Evolutionary conservation across 1,284 basidiomycete species (phyloP).

Genomic region (Phlebopus sp.): DNA sequence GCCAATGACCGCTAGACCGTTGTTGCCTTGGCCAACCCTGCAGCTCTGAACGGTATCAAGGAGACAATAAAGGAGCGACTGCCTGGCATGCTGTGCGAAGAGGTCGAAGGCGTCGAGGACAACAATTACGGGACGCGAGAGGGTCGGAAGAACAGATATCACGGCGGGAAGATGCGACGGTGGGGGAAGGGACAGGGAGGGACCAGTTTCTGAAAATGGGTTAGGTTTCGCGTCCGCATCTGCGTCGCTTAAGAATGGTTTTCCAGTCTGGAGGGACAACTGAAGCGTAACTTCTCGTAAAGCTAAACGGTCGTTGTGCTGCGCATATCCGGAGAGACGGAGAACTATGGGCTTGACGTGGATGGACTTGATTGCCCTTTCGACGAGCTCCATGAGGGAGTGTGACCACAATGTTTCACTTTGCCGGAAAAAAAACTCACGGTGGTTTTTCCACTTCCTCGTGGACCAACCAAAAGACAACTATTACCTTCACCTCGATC

Average conservation of each 20-base stretch:
- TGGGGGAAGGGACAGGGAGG: conserved; percentile 48
- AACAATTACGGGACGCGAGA: conserved; percentile 77
- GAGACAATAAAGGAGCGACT: conserved; percentile 88
- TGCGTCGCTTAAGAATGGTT: conserved; percentile 44
- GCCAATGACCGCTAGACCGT: conserved; percentile 81
- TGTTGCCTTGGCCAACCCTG: conserved; percentile 49
- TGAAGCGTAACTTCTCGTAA: conserved; percentile 91
- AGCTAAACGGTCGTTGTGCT: conserved; percentile 84
- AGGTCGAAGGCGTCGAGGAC: conserved; percentile 89
- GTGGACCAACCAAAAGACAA: conserved; percentile 79
- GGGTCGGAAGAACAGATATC: conserved; percentile 73
- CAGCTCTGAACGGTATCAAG: conserved; percentile 77
- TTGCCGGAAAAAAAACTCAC: conserved; percentile 43
- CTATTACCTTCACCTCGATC: conserved; percentile 86
- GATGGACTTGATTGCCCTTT: conserved; percentile 49
- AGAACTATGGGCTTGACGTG: conserved; percentile 64
- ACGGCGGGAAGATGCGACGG: conserved; percentile 79
- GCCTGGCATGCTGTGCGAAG: conserved; percentile 85
- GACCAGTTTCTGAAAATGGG: conserved; percentile 38
- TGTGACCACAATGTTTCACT: conserved; percentile 4
- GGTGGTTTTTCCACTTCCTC: conserved; percentile 80
- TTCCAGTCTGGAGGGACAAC: conserved; percentile 65
- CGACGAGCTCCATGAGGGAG: conserved; percentile 46
- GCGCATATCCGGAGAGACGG: conserved; percentile 81
- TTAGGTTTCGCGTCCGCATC: conserved; percentile 40